Evolutionary conservation across 2,329 filamentous ascomycete genomes (phyloP).

Genomic region (Diplodia scrobiculata): DNA sequence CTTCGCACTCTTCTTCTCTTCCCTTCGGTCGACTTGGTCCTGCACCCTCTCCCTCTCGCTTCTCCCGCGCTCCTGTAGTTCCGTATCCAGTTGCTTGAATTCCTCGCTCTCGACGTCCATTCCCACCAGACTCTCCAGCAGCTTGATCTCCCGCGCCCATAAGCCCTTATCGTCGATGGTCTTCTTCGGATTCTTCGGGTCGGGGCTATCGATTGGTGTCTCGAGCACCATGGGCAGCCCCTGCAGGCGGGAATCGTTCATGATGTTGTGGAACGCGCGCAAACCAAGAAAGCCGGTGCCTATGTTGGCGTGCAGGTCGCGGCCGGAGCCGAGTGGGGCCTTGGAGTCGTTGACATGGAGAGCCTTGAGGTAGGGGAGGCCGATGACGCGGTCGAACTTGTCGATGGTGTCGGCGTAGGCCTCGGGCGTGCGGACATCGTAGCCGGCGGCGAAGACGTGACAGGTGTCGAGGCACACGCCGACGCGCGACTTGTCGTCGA

Average conservation of each 20-base stretch:
- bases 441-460: slow-evolving; percentile 91
- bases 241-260: slow-evolving; percentile 78
- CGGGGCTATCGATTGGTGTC: slow-evolving; percentile 82
- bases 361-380: slow-evolving; percentile 76
- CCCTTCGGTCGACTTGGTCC: slow-evolving; percentile 76
- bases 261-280: slow-evolving; percentile 83
- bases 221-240: slow-evolving; percentile 89
- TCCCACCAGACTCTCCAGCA: slow-evolving; percentile 83
- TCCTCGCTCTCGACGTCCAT: slow-evolving; percentile 76
- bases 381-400: slow-evolving; percentile 76
- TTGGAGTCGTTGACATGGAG: slow-evolving; percentile 96
- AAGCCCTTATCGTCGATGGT: slow-evolving; percentile 73
- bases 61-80: slow-evolving; percentile 68
- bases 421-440: slow-evolving; percentile 77
- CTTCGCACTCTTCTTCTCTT: slow-evolving; percentile 60
- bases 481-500: slow-evolving; percentile 79
- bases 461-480: slow-evolving; percentile 97
- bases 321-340: slow-evolving; percentile 75
- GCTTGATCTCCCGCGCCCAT: slow-evolving; percentile 93
- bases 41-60: slow-evolving; percentile 73
- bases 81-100: slow-evolving; percentile 66
- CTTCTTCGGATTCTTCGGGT: slow-evolving; percentile 61
- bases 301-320: slow-evolving; percentile 94
- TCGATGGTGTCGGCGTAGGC: slow-evolving; percentile 73
- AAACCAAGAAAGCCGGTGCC: slow-evolving; percentile 92